A percentile compares a stretch with the other conserved stretches of the same genome.
phyloP scores from a whole-genome alignment of 2,329 filamentous ascomycete genomes.

The Phialophora verrucosa region DNA sequence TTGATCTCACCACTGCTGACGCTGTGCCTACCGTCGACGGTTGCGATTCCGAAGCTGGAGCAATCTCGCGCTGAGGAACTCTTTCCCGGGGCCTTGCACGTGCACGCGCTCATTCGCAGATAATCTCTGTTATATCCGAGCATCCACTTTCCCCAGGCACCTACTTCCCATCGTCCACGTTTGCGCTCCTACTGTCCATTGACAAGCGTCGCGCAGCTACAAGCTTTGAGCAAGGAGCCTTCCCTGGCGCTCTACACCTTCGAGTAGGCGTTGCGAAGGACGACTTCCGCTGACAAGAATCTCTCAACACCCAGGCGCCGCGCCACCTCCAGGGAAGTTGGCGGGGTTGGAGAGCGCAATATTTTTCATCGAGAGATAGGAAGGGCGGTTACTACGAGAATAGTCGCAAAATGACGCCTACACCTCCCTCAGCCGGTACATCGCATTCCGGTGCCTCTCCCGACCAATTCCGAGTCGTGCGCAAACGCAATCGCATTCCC shows the following conservation, averaged over 20 bases:
- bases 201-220: slow-evolving; percentile 1
- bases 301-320: background rate
- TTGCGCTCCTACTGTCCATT: background rate
- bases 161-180: slow-evolving; percentile 15
- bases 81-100: slow-evolving; percentile 1
- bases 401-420: slow-evolving; percentile 67
- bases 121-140: slow-evolving; percentile 29
- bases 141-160: slow-evolving; percentile 17
- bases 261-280: slow-evolving; percentile 4
- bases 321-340: background rate
- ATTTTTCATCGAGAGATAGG: slow-evolving; percentile 4
- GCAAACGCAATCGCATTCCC: slow-evolving; percentile 89
- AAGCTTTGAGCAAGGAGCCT: background rate
- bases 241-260: background rate
- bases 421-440: slow-evolving; percentile 76
- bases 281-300: background rate
- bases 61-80: background rate
- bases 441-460: slow-evolving; percentile 76
- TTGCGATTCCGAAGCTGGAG: slow-evolving; percentile 1
- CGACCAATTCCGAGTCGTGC: slow-evolving; percentile 85
- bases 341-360: slow-evolving; percentile 13
- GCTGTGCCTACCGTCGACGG: background rate
- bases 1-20: background rate
- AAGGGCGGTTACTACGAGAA: slow-evolving; percentile 1
- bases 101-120: slow-evolving; percentile 13